These are phyloP conservation scores for Solanum aculeatissimum DNA, from an alignment of 305 asterid genomes.

Conservation along the genomic window DNA sequence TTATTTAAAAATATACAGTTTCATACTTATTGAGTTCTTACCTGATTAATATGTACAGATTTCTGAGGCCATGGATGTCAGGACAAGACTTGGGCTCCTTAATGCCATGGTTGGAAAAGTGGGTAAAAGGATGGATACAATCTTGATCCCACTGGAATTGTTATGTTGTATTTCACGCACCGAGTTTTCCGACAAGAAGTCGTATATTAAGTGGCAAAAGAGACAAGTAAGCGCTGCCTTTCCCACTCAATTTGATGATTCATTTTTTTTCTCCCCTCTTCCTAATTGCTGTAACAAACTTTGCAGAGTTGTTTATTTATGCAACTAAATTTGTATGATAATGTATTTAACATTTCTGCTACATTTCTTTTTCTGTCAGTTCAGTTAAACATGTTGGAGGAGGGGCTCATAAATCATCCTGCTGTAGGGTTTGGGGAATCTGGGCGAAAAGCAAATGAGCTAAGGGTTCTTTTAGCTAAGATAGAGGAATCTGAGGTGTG, in stretches of 20 bases:
- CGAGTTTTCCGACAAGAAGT: slow-evolving; percentile 89
- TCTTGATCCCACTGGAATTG: slow-evolving; percentile 84
- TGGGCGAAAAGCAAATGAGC: slow-evolving; percentile 73
- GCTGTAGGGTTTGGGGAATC: slow-evolving; percentile 98
- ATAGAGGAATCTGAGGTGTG: slow-evolving; percentile 98
- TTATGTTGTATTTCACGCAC: slow-evolving; percentile 90
- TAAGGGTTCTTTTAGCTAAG: slow-evolving; percentile 85
- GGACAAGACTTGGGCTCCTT: slow-evolving; percentile 88
- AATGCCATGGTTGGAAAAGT: slow-evolving; percentile 95
- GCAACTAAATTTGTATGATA: neutral
- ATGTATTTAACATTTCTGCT: slow-evolving; percentile 9
- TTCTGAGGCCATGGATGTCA: slow-evolving; percentile 83
- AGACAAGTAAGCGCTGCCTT: slow-evolving; percentile 75
- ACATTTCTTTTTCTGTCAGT: slow-evolving; percentile 55
- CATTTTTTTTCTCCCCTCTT: neutral
- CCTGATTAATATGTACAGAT: slow-evolving; percentile 40
- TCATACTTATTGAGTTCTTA: neutral
- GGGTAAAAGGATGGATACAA: slow-evolving; percentile 94
- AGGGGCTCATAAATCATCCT: slow-evolving; percentile 90
- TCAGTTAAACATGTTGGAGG: slow-evolving; percentile 98
- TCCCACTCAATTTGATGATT: neutral
- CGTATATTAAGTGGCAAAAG: slow-evolving; percentile 96
- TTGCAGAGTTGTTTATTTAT: neutral
- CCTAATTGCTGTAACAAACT: neutral
- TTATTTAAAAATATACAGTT: neutral